Conservation (phyloP, 1,284 basidiomycete genomes). For the Sanghuangporus sanghuang region DNA sequence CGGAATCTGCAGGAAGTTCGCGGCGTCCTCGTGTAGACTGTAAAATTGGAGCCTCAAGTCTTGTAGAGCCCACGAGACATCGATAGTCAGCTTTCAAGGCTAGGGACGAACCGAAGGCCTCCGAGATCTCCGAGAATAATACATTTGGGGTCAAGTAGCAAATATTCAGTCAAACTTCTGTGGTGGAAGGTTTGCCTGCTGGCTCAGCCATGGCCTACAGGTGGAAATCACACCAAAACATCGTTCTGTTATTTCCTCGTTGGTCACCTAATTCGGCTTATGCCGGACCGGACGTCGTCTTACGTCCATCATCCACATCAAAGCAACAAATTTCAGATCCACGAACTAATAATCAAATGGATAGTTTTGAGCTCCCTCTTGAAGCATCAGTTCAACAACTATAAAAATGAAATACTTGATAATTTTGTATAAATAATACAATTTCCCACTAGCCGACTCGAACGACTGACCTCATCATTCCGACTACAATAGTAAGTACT, state of each 20-base stretch:
- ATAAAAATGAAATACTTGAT: too few species aligned
- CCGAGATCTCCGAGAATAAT: neutral
- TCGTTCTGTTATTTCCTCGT: too few species aligned
- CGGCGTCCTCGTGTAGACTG: conserved; percentile 2
- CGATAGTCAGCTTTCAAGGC: neutral
- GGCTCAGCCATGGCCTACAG: neutral
- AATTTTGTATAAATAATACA: too few species aligned
- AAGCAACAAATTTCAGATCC: too few species aligned
- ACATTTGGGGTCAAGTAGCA: neutral
- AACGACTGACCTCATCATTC: conserved; percentile 20
- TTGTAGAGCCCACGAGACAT: neutral
- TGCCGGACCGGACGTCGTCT: too few species aligned
- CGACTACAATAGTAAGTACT: neutral
- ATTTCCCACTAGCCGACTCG: conserved; percentile 18
- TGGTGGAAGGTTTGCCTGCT: neutral
- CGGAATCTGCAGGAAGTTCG: neutral
- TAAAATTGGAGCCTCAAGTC: neutral
- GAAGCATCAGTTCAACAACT: too few species aligned
- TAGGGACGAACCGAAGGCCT: neutral
- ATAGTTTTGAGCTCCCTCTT: too few species aligned
- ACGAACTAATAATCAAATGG: too few species aligned
- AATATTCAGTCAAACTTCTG: neutral
- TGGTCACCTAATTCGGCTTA: too few species aligned
- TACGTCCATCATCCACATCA: too few species aligned
- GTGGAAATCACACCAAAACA: too few species aligned